Conservation (phyloP, 306 rosid species). For the Crotalaria pallida region DNA sequence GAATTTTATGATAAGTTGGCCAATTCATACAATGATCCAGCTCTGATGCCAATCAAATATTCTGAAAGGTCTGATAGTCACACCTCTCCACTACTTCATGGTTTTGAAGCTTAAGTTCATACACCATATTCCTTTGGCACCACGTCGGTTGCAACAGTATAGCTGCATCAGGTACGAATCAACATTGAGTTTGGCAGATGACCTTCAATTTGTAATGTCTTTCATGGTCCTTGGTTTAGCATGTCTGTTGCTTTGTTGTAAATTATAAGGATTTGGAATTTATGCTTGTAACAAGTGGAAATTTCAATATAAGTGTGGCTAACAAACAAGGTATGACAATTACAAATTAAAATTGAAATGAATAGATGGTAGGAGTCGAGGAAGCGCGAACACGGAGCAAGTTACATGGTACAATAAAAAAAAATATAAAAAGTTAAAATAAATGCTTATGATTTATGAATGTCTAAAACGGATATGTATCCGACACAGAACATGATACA, state of each 20-base stretch:
- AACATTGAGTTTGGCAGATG: not conserved
- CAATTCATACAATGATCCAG: slow-evolving; percentile 62
- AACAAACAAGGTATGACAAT: too few relatives aligned
- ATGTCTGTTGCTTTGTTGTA: not conserved
- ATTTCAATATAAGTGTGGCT: not conserved
- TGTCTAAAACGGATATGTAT: too few relatives aligned
- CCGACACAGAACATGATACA: too few relatives aligned
- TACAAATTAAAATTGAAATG: not conserved
- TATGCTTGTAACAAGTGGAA: not conserved
- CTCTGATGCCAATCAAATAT: slow-evolving; percentile 37
- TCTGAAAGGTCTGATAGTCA: slow-evolving; percentile 31
- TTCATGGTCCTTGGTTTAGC: not conserved
- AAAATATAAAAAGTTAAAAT: too few relatives aligned
- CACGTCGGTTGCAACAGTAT: not conserved
- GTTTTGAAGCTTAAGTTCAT: slow-evolving; percentile 31
- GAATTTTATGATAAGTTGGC: slow-evolving; percentile 49
- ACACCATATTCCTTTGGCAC: not conserved
- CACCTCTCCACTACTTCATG: slow-evolving; percentile 51
- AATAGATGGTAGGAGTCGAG: not conserved
- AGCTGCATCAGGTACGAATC: not conserved
- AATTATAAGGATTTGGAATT: not conserved
- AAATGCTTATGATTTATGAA: too few relatives aligned
- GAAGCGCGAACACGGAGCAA: too few relatives aligned
- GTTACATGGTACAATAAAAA: too few relatives aligned
- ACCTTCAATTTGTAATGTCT: not conserved